Base-by-base conservation (phyloP, 768 basidiomycete species). In the Mycena rosella region DNA sequence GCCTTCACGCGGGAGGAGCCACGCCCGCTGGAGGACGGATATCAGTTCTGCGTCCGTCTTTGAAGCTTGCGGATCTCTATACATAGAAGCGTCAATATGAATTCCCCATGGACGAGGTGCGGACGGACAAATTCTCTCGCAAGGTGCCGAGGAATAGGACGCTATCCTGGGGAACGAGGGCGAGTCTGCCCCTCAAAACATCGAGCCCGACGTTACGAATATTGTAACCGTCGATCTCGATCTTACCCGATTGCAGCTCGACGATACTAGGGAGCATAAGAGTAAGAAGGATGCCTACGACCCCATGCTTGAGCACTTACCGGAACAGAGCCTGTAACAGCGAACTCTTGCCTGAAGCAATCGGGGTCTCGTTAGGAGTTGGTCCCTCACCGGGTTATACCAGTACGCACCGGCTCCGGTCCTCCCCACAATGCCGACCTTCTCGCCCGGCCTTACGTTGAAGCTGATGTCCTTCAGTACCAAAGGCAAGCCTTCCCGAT, bases 151-250 rank as follows among this genome's bases (percentile, higher is more conserved):
- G 68, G 74, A 88, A 90, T n/a, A 89, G 74, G 20, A 85, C 82
- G 20, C 80, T 81, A 49, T 90, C 88, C 76, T 92, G 92, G 0
- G 91, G 92, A 15, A 94, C 91, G 44, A 93, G 83, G 5, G 90
- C 87, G 4, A 93, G 76, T 20, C 85, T 80, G 26, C 78, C 76
- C 6, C 90, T 83, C 1, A 91, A 79, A 18, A 74, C 82, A 63
- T 87, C 84, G 10, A 93, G 80, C 0, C 89, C 89, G 27, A 92
- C 80, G 17, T 80, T 74, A 24, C 76, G 76, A 66, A 86, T 88
- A 71, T 92, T 83, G 30, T 76, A 74, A 3, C 86, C 87, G 68
- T 91, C 89, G 51, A 91, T 87, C 42, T 81, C 77, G 62, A 95
- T 89, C 24, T 74, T 75, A 0, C 94, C 93, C 0, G 78, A 74